These are phyloP conservation scores for Eudorina sp. DNA, from an alignment of 139 green algal genomes.

Conservation along the genomic window DNA sequence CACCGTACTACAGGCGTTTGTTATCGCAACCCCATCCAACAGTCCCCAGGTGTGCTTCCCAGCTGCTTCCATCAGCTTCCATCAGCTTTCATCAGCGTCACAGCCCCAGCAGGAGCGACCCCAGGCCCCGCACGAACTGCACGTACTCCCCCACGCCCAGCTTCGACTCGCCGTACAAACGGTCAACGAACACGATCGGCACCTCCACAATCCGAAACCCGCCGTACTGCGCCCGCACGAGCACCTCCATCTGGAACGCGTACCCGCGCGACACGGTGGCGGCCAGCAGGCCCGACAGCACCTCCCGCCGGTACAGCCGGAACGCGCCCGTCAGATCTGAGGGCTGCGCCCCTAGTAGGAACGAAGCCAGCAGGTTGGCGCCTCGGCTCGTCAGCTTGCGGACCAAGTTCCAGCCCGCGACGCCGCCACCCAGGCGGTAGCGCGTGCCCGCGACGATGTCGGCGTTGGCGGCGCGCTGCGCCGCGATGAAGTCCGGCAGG, in stretches of 20 bases:
- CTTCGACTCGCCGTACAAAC: slow-evolving; percentile 95
- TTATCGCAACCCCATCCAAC: too few relatives aligned
- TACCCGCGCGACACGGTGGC: slow-evolving; percentile 71
- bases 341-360: slow-evolving; percentile 72
- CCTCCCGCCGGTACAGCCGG: slow-evolving; percentile 83
- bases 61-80: too few relatives aligned
- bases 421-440: slow-evolving; percentile 86
- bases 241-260: slow-evolving; percentile 99
- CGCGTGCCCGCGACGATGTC: slow-evolving; percentile 95
- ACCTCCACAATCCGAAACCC: slow-evolving; percentile 86
- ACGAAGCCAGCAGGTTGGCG: slow-evolving; percentile 92
- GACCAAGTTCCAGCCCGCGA: slow-evolving; percentile 91
- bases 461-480: slow-evolving; percentile 72
- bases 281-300: slow-evolving; percentile 71
- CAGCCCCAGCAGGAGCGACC: slow-evolving; percentile 88
- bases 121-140: slow-evolving; percentile 89
- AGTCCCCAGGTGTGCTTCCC: too few relatives aligned
- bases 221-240: slow-evolving; percentile 81
- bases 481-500: slow-evolving; percentile 43
- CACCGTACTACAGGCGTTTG: too few relatives aligned
- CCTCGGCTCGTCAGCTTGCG: slow-evolving; percentile 93
- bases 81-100: slow-evolving; percentile 58
- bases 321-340: slow-evolving; percentile 95
- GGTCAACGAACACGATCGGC: slow-evolving; percentile 98
- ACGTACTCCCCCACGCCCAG: slow-evolving; percentile 91